Percentiles rank a stretch among this genome's conserved stretches.
phyloP scores from a whole-genome alignment of 768 basidiomycete species.

The Lactarius quietus region DNA sequence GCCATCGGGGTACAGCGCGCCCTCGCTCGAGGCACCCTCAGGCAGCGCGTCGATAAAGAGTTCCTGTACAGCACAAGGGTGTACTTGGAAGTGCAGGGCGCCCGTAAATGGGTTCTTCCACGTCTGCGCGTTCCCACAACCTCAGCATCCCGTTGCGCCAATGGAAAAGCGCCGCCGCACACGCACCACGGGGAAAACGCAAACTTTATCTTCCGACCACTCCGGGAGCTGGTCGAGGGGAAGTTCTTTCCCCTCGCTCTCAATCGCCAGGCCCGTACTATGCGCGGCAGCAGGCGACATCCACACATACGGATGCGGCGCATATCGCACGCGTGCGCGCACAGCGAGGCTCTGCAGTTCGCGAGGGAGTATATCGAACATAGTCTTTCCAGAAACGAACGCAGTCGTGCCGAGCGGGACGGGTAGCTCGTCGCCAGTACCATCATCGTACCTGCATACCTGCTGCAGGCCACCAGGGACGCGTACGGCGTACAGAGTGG shows the following conservation, averaged over 20 bases:
- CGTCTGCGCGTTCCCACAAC: conserved; percentile 42
- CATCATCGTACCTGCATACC: conserved; percentile 74
- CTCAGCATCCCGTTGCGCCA: too few species aligned
- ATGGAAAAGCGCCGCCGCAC: too few species aligned
- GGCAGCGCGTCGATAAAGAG: conserved; percentile 75
- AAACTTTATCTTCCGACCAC: conserved; percentile 78
- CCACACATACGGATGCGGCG: conserved; percentile 86
- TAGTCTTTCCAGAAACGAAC: conserved; percentile 72
- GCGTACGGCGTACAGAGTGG: conserved; percentile 71
- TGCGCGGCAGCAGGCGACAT: conserved; percentile 71
- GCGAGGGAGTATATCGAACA: conserved; percentile 71
- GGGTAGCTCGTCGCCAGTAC: conserved; percentile 70
- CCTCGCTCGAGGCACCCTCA: conserved; percentile 49
- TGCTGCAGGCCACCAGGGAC: conserved; percentile 66
- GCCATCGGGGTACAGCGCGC: conserved; percentile 80
- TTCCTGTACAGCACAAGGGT: conserved; percentile 70
- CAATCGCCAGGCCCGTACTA: conserved; percentile 78
- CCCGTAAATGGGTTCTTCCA: conserved; percentile 94
- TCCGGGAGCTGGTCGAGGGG: conserved; percentile 61
- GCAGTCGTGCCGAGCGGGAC: conserved; percentile 86
- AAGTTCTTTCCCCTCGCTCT: conserved; percentile 68
- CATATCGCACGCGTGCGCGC: conserved; percentile 65
- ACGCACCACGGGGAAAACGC: conserved; percentile 64
- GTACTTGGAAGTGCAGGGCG: conserved; percentile 83
- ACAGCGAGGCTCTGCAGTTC: conserved; percentile 76